phyloP scores from a whole-genome alignment of 1,139 yeast genomes.

The Nadsonia commutata region DNA sequence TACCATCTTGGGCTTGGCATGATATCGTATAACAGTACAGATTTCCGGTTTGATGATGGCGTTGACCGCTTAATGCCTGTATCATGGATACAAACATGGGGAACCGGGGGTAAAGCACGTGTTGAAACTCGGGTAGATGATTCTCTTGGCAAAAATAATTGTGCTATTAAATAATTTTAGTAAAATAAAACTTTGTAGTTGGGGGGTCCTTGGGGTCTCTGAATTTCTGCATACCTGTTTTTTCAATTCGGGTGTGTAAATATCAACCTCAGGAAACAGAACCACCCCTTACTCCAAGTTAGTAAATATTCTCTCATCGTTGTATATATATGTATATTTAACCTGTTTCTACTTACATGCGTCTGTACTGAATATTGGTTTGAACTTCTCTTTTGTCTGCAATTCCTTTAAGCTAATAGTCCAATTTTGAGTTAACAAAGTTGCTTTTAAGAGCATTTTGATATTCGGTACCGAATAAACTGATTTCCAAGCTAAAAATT shows the following conservation, averaged over 20 bases:
- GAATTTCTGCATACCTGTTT: constrained; percentile 4
- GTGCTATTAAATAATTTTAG: constrained; percentile 18
- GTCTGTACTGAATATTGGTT: constrained; percentile 5
- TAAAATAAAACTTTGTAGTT: constrained; percentile 19
- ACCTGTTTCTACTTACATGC: background rate
- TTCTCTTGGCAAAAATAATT: constrained; percentile 13
- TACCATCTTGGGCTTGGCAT: background rate
- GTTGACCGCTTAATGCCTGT: background rate
- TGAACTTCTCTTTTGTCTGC: constrained; percentile 9
- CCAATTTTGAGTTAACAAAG: constrained; percentile 20
- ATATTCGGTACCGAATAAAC: constrained; percentile 15
- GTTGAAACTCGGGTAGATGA: constrained; percentile 33
- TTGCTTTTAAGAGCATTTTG: constrained; percentile 10
- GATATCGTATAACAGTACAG: background rate
- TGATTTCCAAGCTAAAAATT: constrained; percentile 18
- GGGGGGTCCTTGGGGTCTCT: constrained; percentile 8
- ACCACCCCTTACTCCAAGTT: too few relatives aligned
- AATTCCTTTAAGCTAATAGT: constrained; percentile 12
- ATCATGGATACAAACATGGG: constrained; percentile 20
- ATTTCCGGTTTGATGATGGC: background rate
- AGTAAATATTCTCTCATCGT: constrained; percentile 4
- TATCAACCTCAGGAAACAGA: constrained; percentile 24
- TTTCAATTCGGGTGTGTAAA: constrained; percentile 9
- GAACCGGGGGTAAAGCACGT: constrained; percentile 32
- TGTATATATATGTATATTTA: constrained; percentile 8